These are phyloP conservation scores for Mycena pura DNA, from an alignment of 768 basidiomycete species.

Conservation along the genomic window DNA sequence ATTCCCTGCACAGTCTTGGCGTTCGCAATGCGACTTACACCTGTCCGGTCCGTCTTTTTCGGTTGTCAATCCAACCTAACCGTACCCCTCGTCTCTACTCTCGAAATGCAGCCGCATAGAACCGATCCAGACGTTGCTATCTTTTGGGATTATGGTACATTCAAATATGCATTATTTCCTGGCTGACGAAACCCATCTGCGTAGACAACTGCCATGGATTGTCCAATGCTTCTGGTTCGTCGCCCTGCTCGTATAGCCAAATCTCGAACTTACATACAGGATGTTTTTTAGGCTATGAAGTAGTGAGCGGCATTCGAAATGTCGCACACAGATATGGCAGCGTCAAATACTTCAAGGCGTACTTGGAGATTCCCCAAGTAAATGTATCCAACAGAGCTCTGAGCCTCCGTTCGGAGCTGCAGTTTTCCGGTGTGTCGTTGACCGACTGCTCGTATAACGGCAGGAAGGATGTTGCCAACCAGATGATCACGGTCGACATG, in stretches of 20 bases:
- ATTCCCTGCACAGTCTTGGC: neutral
- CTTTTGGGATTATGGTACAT: slow-evolving; percentile 49
- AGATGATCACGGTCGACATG: slow-evolving; percentile 70
- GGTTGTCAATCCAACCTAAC: slow-evolving; percentile 4
- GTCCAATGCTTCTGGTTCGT: slow-evolving; percentile 33
- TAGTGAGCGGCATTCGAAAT: slow-evolving; percentile 52
- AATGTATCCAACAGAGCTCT: slow-evolving; percentile 39
- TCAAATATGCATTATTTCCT: neutral
- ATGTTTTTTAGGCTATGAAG: slow-evolving; percentile 44
- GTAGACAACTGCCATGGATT: slow-evolving; percentile 53
- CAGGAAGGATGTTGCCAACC: slow-evolving; percentile 51
- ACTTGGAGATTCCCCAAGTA: slow-evolving; percentile 52
- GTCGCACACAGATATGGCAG: slow-evolving; percentile 58
- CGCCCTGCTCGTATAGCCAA: too few relatives aligned
- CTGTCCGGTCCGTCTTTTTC: neutral
- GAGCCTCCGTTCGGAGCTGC: slow-evolving; percentile 51
- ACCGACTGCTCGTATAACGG: slow-evolving; percentile 45
- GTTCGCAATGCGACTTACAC: slow-evolving; percentile 2
- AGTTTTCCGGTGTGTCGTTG: slow-evolving; percentile 54
- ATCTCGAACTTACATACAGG: neutral
- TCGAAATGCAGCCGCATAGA: slow-evolving; percentile 39
- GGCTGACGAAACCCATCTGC: neutral
- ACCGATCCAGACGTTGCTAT: slow-evolving; percentile 44
- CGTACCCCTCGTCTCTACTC: slow-evolving; percentile 16
- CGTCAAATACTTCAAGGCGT: slow-evolving; percentile 62